Evolutionary conservation across 441 rosid species (phyloP).

Genomic region (Rhodomyrtus psidioides): DNA sequence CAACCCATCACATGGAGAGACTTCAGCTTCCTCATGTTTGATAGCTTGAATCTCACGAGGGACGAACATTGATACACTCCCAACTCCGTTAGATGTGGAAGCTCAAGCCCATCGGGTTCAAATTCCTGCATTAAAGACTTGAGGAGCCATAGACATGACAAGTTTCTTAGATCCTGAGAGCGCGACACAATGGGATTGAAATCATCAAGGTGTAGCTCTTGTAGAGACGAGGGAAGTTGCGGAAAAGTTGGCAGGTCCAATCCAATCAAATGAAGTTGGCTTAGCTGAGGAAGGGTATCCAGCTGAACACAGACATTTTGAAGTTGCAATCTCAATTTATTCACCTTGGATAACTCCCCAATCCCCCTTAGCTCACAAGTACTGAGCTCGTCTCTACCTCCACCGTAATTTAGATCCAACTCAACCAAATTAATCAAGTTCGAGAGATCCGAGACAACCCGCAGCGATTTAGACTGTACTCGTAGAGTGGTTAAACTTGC

Average conservation of each 20-base stretch:
- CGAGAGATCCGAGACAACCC: neutral
- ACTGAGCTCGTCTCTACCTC: neutral
- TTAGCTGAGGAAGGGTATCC: neutral
- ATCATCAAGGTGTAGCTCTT: neutral
- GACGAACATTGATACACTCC: rapidly evolving
- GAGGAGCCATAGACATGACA: neutral
- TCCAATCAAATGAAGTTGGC: neutral
- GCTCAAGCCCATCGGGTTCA: neutral
- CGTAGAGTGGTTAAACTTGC: neutral
- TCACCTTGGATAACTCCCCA: too few relatives aligned
- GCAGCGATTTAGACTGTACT: rapidly evolving
- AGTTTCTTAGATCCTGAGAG: neutral
- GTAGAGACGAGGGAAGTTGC: neutral
- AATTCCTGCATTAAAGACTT: neutral
- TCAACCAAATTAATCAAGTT: neutral
- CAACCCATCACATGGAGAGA: rapidly evolving
- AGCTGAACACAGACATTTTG: neutral
- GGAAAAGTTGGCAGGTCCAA: neutral
- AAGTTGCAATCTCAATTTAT: too few relatives aligned
- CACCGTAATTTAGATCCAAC: neutral
- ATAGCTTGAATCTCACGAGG: neutral
- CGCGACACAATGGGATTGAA: neutral
- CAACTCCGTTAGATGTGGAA: neutral
- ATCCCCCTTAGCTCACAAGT: too few relatives aligned
- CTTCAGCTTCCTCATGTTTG: neutral